phyloP scores from a whole-genome alignment of 805 yeast species.

The Zygoascus ofunaensis region DNA sequence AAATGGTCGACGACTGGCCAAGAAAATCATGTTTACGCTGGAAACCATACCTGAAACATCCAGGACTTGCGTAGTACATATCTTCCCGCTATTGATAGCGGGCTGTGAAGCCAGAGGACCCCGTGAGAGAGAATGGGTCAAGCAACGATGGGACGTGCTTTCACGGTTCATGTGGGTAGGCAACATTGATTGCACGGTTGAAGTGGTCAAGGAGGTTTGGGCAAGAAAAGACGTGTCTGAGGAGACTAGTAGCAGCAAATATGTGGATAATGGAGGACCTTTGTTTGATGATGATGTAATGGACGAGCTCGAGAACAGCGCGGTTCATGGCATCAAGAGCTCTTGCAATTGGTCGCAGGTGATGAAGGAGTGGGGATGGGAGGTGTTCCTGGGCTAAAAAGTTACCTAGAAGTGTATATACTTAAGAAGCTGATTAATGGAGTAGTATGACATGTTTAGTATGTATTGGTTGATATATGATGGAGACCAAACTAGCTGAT shows the following conservation, averaged over 20 bases:
- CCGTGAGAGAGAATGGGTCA: constrained; percentile 53
- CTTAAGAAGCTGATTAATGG: no score
- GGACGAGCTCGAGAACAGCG: not conserved
- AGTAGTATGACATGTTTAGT: no score
- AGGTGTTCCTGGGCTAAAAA: constrained; percentile 47
- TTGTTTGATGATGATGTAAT: not conserved
- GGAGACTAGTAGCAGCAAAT: constrained; percentile 30
- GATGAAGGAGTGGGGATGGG: constrained; percentile 75
- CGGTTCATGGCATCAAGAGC: not conserved
- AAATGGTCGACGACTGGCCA: constrained; percentile 47
- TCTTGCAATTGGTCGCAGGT: constrained; percentile 52
- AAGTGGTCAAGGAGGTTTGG: constrained; percentile 68
- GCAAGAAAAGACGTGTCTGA: constrained; percentile 41
- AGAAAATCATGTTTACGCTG: constrained; percentile 47
- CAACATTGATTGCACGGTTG: constrained; percentile 54
- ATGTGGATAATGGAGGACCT: constrained; percentile 35
- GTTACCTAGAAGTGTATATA: not conserved
- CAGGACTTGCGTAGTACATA: constrained; percentile 48
- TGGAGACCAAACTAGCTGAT: no score
- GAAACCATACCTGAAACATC: constrained; percentile 57
- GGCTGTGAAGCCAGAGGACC: constrained; percentile 55
- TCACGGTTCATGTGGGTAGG: constrained; percentile 54
- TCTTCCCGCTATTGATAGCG: constrained; percentile 55
- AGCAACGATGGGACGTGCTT: constrained; percentile 46
- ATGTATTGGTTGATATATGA: no score